These are phyloP conservation scores for Lasiodiplodia sp. DNA, from an alignment of 2,329 filamentous ascomycete species.

Conservation along the genomic window DNA sequence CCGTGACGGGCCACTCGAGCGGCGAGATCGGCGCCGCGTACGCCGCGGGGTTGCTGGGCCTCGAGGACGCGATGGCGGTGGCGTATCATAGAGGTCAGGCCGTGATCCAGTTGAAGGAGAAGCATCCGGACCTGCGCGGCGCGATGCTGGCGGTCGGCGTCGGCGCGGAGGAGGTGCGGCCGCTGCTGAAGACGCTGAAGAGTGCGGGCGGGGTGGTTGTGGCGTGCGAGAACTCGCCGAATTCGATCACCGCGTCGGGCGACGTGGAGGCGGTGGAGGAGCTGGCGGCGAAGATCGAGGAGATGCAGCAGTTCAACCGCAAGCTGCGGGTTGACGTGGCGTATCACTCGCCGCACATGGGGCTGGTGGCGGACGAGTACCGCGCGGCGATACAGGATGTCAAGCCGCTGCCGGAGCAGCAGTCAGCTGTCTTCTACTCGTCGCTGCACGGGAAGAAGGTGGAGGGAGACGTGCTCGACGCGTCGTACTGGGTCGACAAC, in stretches of 20 bases:
- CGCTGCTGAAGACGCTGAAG: slow-evolving; percentile 17
- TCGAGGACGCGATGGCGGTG: slow-evolving; percentile 37
- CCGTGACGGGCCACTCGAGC: slow-evolving; percentile 41
- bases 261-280: slow-evolving; percentile 47
- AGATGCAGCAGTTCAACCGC: slow-evolving; percentile 48
- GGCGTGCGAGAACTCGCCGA: slow-evolving; percentile 50
- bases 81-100: slow-evolving; percentile 37
- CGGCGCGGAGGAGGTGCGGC: slow-evolving; percentile 8
- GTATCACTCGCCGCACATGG: slow-evolving; percentile 56
- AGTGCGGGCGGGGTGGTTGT: slow-evolving; percentile 32
- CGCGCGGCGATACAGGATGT: slow-evolving; percentile 6
- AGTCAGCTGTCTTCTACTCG: slow-evolving; percentile 27
- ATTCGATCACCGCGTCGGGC: slow-evolving; percentile 55
- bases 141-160: slow-evolving; percentile 28
- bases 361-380: slow-evolving; percentile 42
- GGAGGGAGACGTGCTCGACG: slow-evolving; percentile 5
- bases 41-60: slow-evolving; percentile 33
- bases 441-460: slow-evolving; percentile 17
- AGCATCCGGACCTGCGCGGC: slow-evolving; percentile 16
- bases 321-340: slow-evolving; percentile 52
- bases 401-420: slow-evolving; percentile 9
- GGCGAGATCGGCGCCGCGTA: slow-evolving; percentile 44
- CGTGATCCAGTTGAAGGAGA: slow-evolving; percentile 11
- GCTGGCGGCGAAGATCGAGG: slow-evolving; percentile 41
- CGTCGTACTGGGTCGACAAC: slow-evolving; percentile 50